Evolutionary conservation across 306 rosid genomes (phyloP).

Genomic region (Sindora glabra): DNA sequence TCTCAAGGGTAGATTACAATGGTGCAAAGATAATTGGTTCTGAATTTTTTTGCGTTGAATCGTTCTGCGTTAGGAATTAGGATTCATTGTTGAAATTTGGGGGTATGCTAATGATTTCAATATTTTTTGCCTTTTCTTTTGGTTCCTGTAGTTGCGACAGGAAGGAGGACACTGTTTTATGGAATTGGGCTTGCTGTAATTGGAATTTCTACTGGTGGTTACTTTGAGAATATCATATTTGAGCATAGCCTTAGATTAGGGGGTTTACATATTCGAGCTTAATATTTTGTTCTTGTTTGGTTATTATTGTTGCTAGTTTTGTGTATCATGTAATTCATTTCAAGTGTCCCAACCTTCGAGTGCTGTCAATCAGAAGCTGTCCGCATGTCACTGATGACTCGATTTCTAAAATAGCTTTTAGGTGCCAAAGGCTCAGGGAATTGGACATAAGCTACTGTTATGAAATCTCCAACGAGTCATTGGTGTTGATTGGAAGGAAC

Average conservation of each 20-base stretch:
- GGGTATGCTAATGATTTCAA: not conserved
- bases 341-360: slow-evolving; percentile 70
- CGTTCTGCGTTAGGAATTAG: not conserved
- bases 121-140: not conserved
- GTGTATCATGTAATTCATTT: slow-evolving; percentile 22
- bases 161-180: not conserved
- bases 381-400: slow-evolving; percentile 65
- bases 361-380: slow-evolving; percentile 70
- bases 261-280: not conserved
- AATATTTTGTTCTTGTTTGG: not conserved
- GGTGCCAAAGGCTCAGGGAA: slow-evolving; percentile 41
- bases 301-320: too few relatives aligned
- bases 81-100: not conserved
- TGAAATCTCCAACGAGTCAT: slow-evolving; percentile 41
- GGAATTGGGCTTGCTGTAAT: not conserved
- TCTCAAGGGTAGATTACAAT: too few relatives aligned
- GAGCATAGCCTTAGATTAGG: too few relatives aligned
- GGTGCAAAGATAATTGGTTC: not conserved
- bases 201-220: too few relatives aligned
- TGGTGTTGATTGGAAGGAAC: slow-evolving; percentile 40
- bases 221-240: too few relatives aligned
- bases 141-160: too few relatives aligned
- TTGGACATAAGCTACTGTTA: slow-evolving; percentile 61
- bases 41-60: not conserved
- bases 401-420: slow-evolving; percentile 42